Percentiles rank a stretch among this genome's conserved stretches.
Conservation (phyloP, 805 yeast genomes). For the Debaryomyces prosopidis region DNA sequence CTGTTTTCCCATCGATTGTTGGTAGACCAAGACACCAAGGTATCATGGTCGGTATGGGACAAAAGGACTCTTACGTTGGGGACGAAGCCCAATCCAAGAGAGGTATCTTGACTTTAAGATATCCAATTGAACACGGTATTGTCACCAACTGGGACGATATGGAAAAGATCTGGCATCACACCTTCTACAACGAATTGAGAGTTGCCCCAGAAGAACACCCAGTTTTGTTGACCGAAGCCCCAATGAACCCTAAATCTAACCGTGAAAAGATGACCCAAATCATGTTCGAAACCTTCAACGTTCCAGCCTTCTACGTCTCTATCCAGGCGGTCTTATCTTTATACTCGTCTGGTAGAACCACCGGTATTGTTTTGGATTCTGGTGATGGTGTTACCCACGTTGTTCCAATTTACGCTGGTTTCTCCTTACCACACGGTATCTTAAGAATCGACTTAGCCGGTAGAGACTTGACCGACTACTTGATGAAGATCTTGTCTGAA, state of each 20-base stretch:
- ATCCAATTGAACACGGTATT: constrained; percentile 97
- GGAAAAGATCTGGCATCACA: constrained; percentile 99
- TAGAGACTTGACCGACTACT: constrained; percentile 98
- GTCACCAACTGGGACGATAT: constrained; percentile 84
- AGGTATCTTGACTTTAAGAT: constrained; percentile 98
- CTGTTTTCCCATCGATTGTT: constrained; percentile 99
- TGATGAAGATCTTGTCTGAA: constrained; percentile 97
- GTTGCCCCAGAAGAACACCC: constrained; percentile 99
- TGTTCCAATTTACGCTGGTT: constrained; percentile 99
- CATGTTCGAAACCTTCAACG: constrained; percentile 98
- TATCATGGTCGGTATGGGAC: constrained; percentile 99
- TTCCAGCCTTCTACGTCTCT: constrained; percentile 98
- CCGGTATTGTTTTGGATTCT: constrained; percentile 99
- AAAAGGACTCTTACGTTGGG: constrained; percentile 99
- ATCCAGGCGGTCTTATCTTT: constrained; percentile 98
- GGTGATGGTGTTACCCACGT: constrained; percentile 99
- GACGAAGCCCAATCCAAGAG: constrained; percentile 99
- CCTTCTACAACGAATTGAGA: constrained; percentile 99
- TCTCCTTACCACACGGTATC: constrained; percentile 98
- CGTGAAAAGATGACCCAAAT: constrained; percentile 99
- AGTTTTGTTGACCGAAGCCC: constrained; percentile 98
- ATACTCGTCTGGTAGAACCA: constrained; percentile 99
- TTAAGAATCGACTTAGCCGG: constrained; percentile 99
- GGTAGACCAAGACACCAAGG: constrained; percentile 99
- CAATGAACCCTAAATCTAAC: constrained; percentile 99